phyloP scores from a whole-genome alignment of 1,284 basidiomycete genomes.

The Gymnopus androsaceus region DNA sequence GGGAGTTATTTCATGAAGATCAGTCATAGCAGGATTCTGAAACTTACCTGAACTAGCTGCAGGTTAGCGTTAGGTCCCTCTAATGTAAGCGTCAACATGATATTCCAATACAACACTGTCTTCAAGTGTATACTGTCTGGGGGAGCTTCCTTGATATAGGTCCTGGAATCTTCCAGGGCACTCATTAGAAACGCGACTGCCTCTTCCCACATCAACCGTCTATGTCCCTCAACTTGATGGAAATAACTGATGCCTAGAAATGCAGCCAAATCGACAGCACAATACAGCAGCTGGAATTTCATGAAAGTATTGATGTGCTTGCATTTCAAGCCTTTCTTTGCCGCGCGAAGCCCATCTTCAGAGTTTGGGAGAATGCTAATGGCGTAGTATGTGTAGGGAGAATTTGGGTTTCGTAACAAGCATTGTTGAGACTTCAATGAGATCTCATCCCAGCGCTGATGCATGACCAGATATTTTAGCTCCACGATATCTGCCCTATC shows the following conservation, averaged over 20 bases:
- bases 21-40: not conserved
- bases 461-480: constrained; percentile 56
- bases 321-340: constrained; percentile 61
- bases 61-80: constrained; percentile 50
- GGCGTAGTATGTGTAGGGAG: constrained; percentile 63
- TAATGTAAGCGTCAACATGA: constrained; percentile 51
- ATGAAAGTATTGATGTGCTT: constrained; percentile 49
- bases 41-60: constrained; percentile 48
- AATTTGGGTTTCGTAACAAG: constrained; percentile 52
- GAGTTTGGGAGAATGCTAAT: constrained; percentile 44
- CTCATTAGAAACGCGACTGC: constrained; percentile 58
- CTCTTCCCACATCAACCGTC: constrained; percentile 42
- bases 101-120: constrained; percentile 57
- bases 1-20: too few relatives aligned
- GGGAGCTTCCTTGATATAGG: constrained; percentile 54
- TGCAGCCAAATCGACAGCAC: constrained; percentile 59
- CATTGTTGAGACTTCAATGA: constrained; percentile 43
- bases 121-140: constrained; percentile 63
- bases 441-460: constrained; percentile 44
- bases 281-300: constrained; percentile 53
- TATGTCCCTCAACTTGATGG: constrained; percentile 34
- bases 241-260: constrained; percentile 46
- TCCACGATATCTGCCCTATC: constrained; percentile 62
- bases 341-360: constrained; percentile 39
- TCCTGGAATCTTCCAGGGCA: constrained; percentile 59